Evolutionary conservation across 1,139 yeast species (phyloP).

Genomic region (Suhomyces bribrorum): DNA sequence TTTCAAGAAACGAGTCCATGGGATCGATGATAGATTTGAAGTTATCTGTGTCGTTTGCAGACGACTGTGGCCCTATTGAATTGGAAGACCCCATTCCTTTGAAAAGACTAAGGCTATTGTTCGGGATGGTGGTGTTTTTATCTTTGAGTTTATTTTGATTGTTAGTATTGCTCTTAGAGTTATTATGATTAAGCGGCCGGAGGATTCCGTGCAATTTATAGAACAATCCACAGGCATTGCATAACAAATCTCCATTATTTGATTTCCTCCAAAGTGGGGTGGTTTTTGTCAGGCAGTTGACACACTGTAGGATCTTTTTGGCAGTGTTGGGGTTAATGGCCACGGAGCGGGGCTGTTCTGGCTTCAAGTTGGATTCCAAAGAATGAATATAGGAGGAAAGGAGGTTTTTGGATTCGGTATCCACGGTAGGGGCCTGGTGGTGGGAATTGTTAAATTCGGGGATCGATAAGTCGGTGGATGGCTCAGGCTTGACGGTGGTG

Average conservation of each 20-base stretch:
- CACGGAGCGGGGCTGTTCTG: neutral
- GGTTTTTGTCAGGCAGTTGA: conserved; percentile 48
- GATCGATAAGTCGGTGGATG: neutral
- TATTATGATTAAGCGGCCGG: conserved; percentile 36
- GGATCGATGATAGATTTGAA: conserved; percentile 9
- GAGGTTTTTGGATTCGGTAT: conserved; percentile 22
- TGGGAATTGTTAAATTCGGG: neutral
- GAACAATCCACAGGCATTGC: conserved; percentile 52
- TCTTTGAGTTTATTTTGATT: neutral
- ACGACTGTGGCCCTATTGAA: too few species aligned
- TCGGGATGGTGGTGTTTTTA: conserved; percentile 17
- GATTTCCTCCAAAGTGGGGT: conserved; percentile 52
- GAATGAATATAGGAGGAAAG: conserved; percentile 44
- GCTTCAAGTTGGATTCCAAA: conserved; percentile 31
- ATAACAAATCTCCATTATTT: conserved; percentile 45
- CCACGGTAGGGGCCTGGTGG: neutral
- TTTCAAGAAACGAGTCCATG: conserved; percentile 13
- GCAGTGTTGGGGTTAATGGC: conserved; percentile 8
- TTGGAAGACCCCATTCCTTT: conserved; percentile 17
- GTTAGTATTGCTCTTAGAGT: conserved; percentile 1
- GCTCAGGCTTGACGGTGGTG: neutral
- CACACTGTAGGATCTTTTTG: conserved; percentile 38
- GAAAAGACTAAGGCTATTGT: conserved; percentile 26
- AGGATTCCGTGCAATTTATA: conserved; percentile 49
- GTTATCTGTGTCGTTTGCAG: neutral